phyloP scores from a whole-genome alignment of 805 yeast genomes.

The Kluyveromyces starmeri region DNA sequence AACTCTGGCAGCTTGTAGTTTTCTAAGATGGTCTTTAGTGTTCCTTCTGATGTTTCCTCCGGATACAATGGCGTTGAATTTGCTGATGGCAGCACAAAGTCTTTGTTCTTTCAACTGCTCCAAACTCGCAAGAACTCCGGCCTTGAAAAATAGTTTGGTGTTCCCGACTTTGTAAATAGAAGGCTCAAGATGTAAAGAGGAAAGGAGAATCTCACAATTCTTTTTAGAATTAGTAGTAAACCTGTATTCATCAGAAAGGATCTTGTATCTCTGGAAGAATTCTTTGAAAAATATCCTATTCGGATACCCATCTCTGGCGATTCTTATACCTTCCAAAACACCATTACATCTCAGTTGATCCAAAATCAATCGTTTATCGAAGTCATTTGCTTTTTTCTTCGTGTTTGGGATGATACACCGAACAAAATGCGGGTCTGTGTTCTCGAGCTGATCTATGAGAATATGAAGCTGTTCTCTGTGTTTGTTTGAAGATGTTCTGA shows the following conservation, averaged over 20 bases:
- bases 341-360: conserved; percentile 94
- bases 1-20: conserved; percentile 61
- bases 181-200: conserved; percentile 60
- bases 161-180: conserved; percentile 82
- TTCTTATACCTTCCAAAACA: conserved; percentile 94
- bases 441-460: conserved; percentile 60
- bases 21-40: conserved; percentile 41
- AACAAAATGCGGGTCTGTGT: conserved; percentile 93
- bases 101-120: conserved; percentile 69
- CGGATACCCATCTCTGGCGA: conserved; percentile 95
- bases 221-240: conserved; percentile 44
- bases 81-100: conserved; percentile 44
- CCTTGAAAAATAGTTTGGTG: conserved; percentile 88
- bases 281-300: conserved; percentile 80
- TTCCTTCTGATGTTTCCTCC: conserved; percentile 52
- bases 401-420: conserved; percentile 91
- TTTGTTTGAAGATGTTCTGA: conserved; percentile 76
- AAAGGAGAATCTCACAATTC: conserved; percentile 59
- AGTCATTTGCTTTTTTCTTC: conserved; percentile 56
- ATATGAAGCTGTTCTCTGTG: conserved; percentile 77
- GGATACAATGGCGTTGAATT: conserved; percentile 55
- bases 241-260: conserved; percentile 47
- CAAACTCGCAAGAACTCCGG: conserved; percentile 87
- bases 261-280: conserved; percentile 64
- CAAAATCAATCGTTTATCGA: conserved; percentile 69